A percentile compares a stretch with the other conserved stretches of the same genome.
phyloP scores from a whole-genome alignment of 805 yeast genomes.

The Candida quercuum region DNA sequence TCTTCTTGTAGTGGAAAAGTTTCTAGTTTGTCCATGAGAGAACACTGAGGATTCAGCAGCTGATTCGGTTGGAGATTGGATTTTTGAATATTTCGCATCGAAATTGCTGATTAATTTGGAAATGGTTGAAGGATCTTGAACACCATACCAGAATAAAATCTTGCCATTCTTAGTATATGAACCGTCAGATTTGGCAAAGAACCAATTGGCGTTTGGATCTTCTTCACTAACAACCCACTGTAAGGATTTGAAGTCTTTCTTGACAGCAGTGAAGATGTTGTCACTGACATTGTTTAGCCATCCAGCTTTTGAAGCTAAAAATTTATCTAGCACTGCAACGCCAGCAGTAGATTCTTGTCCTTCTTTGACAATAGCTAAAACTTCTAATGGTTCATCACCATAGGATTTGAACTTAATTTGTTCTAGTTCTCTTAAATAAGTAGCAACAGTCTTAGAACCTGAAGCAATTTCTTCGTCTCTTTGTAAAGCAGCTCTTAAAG shows the following conservation, averaged over 20 bases:
- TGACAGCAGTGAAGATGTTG: constrained; percentile 80
- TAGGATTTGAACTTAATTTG: constrained; percentile 61
- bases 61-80: constrained; percentile 29
- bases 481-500: constrained; percentile 68
- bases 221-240: constrained; percentile 91
- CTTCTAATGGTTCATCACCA: constrained; percentile 95
- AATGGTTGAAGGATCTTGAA: constrained; percentile 55
- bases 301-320: constrained; percentile 81
- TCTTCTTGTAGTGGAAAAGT: constrained; percentile 39
- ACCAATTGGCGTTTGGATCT: constrained; percentile 88
- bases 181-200: constrained; percentile 89
- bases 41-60: constrained; percentile 37
- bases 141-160: constrained; percentile 93
- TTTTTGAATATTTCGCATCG: constrained; percentile 29
- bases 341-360: constrained; percentile 30
- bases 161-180: constrained; percentile 86
- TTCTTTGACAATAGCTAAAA: constrained; percentile 75
- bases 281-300: constrained; percentile 98
- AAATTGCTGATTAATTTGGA: constrained; percentile 59
- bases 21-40: constrained; percentile 42
- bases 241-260: constrained; percentile 63
- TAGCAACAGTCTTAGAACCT: constrained; percentile 70
- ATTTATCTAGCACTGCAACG: constrained; percentile 74
- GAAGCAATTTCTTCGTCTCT: constrained; percentile 71
- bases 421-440: constrained; percentile 73